Base-by-base conservation (phyloP, 2,329 filamentous ascomycete genomes). In the Penicillium sclerotiorum region DNA sequence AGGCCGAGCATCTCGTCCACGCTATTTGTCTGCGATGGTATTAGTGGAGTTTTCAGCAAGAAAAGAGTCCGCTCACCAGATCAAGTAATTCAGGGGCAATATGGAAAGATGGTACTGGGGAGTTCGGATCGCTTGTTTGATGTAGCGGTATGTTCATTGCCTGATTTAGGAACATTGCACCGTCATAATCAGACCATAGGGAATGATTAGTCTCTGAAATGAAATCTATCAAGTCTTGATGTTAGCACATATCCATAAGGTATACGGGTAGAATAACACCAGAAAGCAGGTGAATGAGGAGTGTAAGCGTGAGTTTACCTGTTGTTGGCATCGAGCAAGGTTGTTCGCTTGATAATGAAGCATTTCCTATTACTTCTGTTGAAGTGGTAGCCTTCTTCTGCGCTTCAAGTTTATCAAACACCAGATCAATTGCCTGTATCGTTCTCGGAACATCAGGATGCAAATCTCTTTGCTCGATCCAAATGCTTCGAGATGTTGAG, bases 1-100 rank as follows among this genome's bases (percentile, higher is more conserved):
- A 47, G 17, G 28, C 52, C 52, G 13, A 54, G 47, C 52, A 52
- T 55, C 27, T 49, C 45, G 40, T 55, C 52, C 7, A 55, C 37
- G 20, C 41, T 49, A 17, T 54, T 27, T 22, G 42, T 49, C 42
- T 52, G 38, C 37, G 8, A 21, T 4, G 33, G 43, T 25, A 42
- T 37, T 4, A 27, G 25, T 21, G 7, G 21, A 15, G 4, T 2
- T 18, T 22, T 5, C n/a, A 33, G 13, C 20, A 1, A n/a, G 13
- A 27, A 13, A 5, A 30, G n/a, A 7, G 17, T 27, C 12, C 8
- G 41, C 49, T 45, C 15, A 49, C 52, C 30, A 54, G 41, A 11
- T 46, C 47, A 2, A 50, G 20, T 18, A 53, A 17, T n/a, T 47
- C 51, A 8, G 43, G 47, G n/a, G 37, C 41, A 37, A 53, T 43